Evolutionary conservation across 495 filamentous ascomycete genomes (phyloP).

Genomic region (Lasiosphaeris hirsuta): DNA sequence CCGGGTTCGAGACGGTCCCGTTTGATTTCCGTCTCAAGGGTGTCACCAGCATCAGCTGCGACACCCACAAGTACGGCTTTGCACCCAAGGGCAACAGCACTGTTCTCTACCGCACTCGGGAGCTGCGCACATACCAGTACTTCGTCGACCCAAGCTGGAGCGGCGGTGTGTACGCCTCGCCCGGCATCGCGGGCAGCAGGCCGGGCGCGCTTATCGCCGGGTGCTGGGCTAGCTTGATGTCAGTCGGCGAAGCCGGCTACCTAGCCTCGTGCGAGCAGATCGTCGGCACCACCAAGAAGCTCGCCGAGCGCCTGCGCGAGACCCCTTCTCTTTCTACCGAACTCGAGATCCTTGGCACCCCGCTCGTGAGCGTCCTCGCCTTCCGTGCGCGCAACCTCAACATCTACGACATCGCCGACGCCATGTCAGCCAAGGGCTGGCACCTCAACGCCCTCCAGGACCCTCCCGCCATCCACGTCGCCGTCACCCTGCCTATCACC

Average conservation of each 20-base stretch:
- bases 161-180: constrained; percentile 93
- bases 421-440: constrained; percentile 80
- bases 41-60: constrained; percentile 91
- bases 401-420: constrained; percentile 85
- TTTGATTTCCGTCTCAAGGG: constrained; percentile 95
- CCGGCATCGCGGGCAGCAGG: constrained; percentile 82
- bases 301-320: constrained; percentile 69
- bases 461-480: constrained; percentile 92
- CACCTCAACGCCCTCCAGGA: constrained; percentile 92
- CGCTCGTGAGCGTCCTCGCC: constrained; percentile 85
- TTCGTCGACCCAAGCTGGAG: constrained; percentile 94
- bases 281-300: constrained; percentile 79
- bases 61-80: constrained; percentile 99
- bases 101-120: constrained; percentile 77
- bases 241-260: constrained; percentile 85
- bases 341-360: constrained; percentile 77
- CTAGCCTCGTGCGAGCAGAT: constrained; percentile 80
- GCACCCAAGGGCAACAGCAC: constrained; percentile 95
- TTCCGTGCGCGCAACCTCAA: constrained; percentile 76
- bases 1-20: constrained; percentile 78
- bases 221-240: constrained; percentile 89
- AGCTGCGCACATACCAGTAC: constrained; percentile 84
- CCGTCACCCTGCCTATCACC: constrained; percentile 87
- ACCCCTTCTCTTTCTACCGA: constrained; percentile 63
- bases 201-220: constrained; percentile 92